Evolutionary conservation across 2,329 filamentous ascomycete genomes (phyloP), one percentile per base, ranked within the genome.

Genomic region (Paracoccidioides lutzii): DNA sequence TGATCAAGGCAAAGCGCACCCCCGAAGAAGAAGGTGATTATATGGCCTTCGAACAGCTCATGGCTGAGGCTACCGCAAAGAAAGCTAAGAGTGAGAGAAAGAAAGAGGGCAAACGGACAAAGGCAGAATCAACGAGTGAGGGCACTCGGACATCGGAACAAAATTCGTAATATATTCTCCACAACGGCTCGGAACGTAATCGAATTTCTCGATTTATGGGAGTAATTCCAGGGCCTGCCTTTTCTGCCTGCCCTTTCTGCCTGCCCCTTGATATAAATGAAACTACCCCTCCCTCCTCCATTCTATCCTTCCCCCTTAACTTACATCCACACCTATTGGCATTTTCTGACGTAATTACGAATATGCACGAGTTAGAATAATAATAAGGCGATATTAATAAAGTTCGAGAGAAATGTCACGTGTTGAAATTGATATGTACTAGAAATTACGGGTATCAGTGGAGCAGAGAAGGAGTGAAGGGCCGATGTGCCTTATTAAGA

Each of bases 11-110:
- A 43, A 81, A 87, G 70, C 84, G 93, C 59, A 86, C 91, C 55
- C 86, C 91, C 44, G 93, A 98, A 61, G 93, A 98, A 75, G 93
- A 98, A 73, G 91, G 93, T 61, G 93, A 97, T 66, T 97, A 95
- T 73, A 94, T 98, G 82, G 90, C 91, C 14, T 98, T 98, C 64
- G 93, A 98, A 71, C 90, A 97, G 72, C 83, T 98, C 55, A 95
- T 98, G 71, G 90, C 93, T 52, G 93, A 98, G 69, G 91, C 91
- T 4, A 90, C 90, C 56, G 86, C 90, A 54, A 97, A 97, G 80
- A 95, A 96, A 74, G 89, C 93, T 62, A 79, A 81, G 66, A 85
- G 91, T 65, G 81, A 87, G 56, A 86, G 91, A 65, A 82, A 87
- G 56, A 85, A 89, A 68, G 75, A 78, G 59, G 72, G 77, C 57